Evolutionary conservation across 306 rosid species (phyloP).

Genomic region (Rosa persica): DNA sequence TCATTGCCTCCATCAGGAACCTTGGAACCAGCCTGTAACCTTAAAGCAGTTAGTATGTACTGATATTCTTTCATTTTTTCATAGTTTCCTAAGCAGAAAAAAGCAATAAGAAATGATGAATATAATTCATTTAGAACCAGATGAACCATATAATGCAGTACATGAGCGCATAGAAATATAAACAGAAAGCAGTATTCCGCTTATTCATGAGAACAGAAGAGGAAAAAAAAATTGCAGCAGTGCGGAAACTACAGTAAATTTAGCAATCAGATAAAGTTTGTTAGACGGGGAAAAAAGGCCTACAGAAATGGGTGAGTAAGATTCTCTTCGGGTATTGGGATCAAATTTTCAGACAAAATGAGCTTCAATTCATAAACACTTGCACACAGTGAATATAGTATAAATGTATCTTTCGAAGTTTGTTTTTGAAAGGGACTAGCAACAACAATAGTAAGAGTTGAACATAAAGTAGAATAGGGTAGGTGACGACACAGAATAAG

Average conservation of each 20-base stretch:
- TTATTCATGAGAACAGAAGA: not conserved
- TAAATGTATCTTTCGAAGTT: not conserved
- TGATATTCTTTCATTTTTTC: not conserved
- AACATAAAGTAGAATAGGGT: not conserved
- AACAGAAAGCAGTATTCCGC: not conserved
- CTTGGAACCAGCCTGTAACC: slow-evolving; percentile 58
- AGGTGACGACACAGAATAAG: not conserved
- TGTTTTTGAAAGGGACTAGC: not conserved
- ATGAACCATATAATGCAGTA: slow-evolving; percentile 3
- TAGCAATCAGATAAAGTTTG: not conserved
- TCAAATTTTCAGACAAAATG: not conserved
- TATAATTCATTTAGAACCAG: slow-evolving; percentile 3
- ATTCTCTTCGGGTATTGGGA: not conserved
- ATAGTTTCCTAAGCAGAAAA: not conserved
- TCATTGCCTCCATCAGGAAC: slow-evolving; percentile 41
- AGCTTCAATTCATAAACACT: not conserved
- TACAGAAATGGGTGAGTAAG: not conserved
- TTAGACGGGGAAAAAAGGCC: not conserved
- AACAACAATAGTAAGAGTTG: not conserved
- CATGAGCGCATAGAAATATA: not conserved
- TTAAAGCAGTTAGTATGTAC: slow-evolving; percentile 14
- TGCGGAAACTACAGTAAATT: not conserved
- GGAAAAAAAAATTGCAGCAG: not conserved
- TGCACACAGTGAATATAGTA: not conserved
- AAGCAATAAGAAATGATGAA: not conserved